These are phyloP conservation scores for Arthrobotrys entomopaga DNA, from an alignment of 2,329 filamentous ascomycete genomes.

Conservation along the genomic window DNA sequence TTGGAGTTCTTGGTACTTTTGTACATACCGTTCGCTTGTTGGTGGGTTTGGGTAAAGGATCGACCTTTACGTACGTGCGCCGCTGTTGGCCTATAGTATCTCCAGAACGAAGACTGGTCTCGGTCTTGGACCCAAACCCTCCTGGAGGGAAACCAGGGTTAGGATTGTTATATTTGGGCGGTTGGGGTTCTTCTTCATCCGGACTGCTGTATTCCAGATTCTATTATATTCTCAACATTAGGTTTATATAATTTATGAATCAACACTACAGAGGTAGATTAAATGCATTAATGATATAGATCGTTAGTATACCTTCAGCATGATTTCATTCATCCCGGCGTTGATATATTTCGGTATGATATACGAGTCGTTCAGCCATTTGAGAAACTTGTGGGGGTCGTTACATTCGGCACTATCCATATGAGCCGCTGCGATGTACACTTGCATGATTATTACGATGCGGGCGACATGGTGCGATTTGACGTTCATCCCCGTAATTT, in stretches of 20 bases:
- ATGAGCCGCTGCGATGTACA: background rate
- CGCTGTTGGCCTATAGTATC: too few species aligned
- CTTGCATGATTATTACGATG: background rate
- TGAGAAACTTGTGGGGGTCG: background rate
- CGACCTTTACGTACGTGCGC: too few species aligned
- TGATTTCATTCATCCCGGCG: background rate
- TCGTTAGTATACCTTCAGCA: constrained; percentile 1
- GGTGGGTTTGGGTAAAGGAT: too few species aligned
- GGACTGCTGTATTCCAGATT: background rate
- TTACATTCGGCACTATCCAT: background rate
- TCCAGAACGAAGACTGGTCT: too few species aligned
- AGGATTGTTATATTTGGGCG: too few species aligned
- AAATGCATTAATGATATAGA: too few species aligned
- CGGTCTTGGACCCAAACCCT: too few species aligned
- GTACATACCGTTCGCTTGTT: too few species aligned
- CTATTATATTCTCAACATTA: constrained; percentile 3
- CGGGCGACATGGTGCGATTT: background rate
- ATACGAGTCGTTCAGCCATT: background rate
- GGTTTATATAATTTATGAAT: background rate
- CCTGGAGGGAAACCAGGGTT: too few species aligned
- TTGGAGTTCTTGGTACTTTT: too few species aligned
- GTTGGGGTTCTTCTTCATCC: too few species aligned
- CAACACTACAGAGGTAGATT: background rate
- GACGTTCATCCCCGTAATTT: background rate
- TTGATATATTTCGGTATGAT: background rate